Conservation (phyloP, 1,284 basidiomycete genomes). For the Ceratobasidium sp. region DNA sequence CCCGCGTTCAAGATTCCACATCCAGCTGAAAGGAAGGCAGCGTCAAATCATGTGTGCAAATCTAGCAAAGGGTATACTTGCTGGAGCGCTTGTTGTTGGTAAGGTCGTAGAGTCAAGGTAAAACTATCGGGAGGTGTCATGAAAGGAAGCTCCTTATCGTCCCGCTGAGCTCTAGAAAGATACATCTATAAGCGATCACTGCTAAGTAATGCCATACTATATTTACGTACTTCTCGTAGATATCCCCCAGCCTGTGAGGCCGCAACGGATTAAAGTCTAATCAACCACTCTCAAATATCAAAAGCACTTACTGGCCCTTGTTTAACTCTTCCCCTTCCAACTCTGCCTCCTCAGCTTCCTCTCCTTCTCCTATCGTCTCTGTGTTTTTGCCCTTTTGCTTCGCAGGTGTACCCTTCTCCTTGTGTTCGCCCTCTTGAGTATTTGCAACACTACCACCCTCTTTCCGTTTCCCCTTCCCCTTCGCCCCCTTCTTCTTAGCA, state of each 20-base stretch:
- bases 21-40: constrained; percentile 71
- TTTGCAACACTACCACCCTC: constrained; percentile 48
- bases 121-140: constrained; percentile 88
- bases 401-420: constrained; percentile 54
- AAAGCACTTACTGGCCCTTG: constrained; percentile 64
- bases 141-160: constrained; percentile 79
- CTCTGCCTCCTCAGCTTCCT: constrained; percentile 61
- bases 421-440: constrained; percentile 14
- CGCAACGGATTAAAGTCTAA: neutral
- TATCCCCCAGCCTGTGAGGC: constrained; percentile 64
- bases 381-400: constrained; percentile 66
- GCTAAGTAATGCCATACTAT: constrained; percentile 12
- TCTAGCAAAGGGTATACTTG: constrained; percentile 53
- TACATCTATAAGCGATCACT: constrained; percentile 45
- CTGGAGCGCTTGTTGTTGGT: constrained; percentile 93
- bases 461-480: constrained; percentile 51
- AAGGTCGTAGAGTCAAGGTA: constrained; percentile 80
- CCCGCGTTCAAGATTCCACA: constrained; percentile 87
- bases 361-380: constrained; percentile 64
- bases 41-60: neutral
- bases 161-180: constrained; percentile 77
- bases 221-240: constrained; percentile 77
- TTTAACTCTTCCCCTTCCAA: constrained; percentile 76
- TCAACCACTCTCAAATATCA: constrained; percentile 50
- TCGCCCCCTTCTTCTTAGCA: constrained; percentile 49